Base-by-base conservation (phyloP, 2,329 filamentous ascomycete genomes). In the Aspergillus sp. region DNA sequence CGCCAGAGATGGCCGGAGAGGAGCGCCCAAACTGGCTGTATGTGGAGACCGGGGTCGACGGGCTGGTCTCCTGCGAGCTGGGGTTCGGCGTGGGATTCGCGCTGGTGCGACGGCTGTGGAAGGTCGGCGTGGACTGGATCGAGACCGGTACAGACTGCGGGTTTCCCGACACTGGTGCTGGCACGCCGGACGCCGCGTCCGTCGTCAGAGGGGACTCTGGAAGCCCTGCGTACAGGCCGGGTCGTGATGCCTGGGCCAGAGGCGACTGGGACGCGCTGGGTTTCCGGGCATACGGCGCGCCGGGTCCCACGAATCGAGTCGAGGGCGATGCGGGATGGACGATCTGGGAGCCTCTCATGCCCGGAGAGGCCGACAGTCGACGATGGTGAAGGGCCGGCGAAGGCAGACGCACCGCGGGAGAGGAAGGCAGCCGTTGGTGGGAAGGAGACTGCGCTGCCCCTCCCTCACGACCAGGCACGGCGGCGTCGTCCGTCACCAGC, bases 321-420 rank as follows among this genome's bases (percentile, higher is more conserved):
- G 70, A 70, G 3, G 72, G 72, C 14, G 72, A 75, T 16, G 62
- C 62, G 23, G 71, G 71, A 17, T 67, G 66, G 45, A 71, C 66
- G 21, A 64, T 56, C 40, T 65, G 64, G n/a, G 67, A 65, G 16
- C 58, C 61, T 47, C 61, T 61, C 23, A 61, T 59, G 17, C 62
- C 60, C 3, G 71, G 71, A 29, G 72, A 73, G 16, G 68, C 56
- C 5, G 66, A 67, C 25, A 64, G 63, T n/a, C 62, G 64, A 19
- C 61, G 61, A 31, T 60, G 53, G 25, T 62, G 63, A 19, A 61
- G 36, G 11, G 58, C 54, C 2, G 61, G 50, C 31, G 62, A 62
- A 9, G 59, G 62, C 10, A 67, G 49, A 31, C 64, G 62, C 19
- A 59, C 52, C 19, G 59, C 54, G 4, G 69, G 65, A 10, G 68